Percentiles rank a stretch among this genome's conserved stretches.
Evolutionary conservation across 176 grass and related monocot genomes (phyloP).

Genomic region (Lolium multiflorum): DNA sequence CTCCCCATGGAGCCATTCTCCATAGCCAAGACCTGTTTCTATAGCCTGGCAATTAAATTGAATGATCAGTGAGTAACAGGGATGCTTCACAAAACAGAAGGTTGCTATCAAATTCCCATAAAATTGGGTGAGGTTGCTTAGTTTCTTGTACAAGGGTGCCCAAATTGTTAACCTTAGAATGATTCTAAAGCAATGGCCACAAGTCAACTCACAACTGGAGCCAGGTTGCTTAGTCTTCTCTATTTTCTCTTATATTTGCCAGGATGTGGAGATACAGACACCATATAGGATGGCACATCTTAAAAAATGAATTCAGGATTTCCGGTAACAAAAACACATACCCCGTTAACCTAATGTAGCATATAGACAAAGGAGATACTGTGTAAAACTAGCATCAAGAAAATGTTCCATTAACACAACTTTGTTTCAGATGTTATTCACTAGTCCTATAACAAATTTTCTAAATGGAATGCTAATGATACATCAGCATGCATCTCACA

Average conservation of each 20-base stretch:
- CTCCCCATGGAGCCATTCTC: conserved; percentile 93
- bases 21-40: conserved; percentile 87
- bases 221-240: neutral
- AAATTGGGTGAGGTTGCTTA: neutral
- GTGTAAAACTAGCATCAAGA: neutral
- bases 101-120: neutral
- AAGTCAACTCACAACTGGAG: neutral
- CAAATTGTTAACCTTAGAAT: neutral
- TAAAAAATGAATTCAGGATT: neutral
- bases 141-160: neutral
- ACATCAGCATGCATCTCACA: neutral
- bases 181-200: neutral
- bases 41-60: conserved; percentile 68
- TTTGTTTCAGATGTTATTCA: conserved; percentile 18
- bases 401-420: neutral
- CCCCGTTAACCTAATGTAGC: no score
- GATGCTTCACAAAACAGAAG: conserved; percentile 7
- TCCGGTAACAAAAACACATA: neutral
- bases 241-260: conserved; percentile 9
- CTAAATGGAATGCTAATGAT: neutral
- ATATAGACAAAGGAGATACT: neutral
- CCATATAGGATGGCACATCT: conserved; percentile 1
- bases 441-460: neutral
- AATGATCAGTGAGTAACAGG: conserved; percentile 12
- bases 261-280: neutral